Base-by-base conservation (phyloP, 2,329 filamentous ascomycete genomes). In the Monilinia vaccinii-corymbosi region DNA sequence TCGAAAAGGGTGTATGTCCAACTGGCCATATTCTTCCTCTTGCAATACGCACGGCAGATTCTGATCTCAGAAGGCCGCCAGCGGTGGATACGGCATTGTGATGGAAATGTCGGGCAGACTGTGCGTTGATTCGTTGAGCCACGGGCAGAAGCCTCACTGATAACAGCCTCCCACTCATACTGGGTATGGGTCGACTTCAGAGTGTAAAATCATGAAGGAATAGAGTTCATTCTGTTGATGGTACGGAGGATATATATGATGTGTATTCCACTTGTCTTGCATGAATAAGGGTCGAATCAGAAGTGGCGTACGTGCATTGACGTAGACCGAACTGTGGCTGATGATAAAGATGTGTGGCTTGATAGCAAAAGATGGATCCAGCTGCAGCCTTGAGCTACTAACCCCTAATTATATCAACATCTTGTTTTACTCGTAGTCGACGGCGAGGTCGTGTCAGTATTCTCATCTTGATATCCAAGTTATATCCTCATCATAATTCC, bases 1-100 rank as follows among this genome's bases (percentile, higher is more conserved):
- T 95, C 74, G 96, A 92, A 67, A 96, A 90, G 25, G 86, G 82
- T 70, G 90, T 94, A 55, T 80, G 76, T 42, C 88, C 88, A 14
- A 86, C 79, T n/a, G 89, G 86, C 87, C 89, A 94, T 73, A 86
- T 80, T 63, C 86, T 82, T 59, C 81, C 78, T 72, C 82, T 76
- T 70, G 83, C 77, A 71, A 81, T 76, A 69, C 85, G 81, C 67
- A 85, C 77, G 67, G 81, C 78, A 63, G 81, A 79, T 75, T 89
- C 82, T 65, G 84, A 79, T 67, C 85, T 80, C 62, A 90, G 79
- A 40, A 91, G 80, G 31, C 88, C 87, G 59, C 86, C 85, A 16
- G 84, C 83, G 38, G 85, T 82, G 61, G 86, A 78, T 63, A 79
- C 71, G 45, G 74, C 72, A 57, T 68, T 65, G 64, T 76, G 84